Base-by-base conservation (phyloP, 2,329 filamentous ascomycete species). In the Coniochaeta sp. region DNA sequence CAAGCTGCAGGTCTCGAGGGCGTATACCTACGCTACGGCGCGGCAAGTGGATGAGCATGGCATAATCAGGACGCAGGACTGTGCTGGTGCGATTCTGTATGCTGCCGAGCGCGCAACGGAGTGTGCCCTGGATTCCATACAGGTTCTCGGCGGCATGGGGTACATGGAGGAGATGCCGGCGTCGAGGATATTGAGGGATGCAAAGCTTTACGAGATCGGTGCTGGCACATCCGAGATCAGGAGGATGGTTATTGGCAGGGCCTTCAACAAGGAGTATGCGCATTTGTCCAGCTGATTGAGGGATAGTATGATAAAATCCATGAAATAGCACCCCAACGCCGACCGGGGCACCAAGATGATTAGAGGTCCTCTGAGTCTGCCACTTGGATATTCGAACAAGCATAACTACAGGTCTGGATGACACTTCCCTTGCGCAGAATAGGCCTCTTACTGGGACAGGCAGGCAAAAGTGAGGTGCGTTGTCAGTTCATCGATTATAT, bases 91-190 rank as follows among this genome's bases (percentile, higher is more conserved):
- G 2, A 98, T 98, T 64, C 76, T 98, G 65, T 97, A 96, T 74
- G 92, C 93, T 1, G 93, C 92, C 0, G 93, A 98, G 78, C 78
- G 92, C 36, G 93, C 93, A 12, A 96, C 90, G 0, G 91, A 97
- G 75, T 90, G 87, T 62, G 84, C 91, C 0, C 81, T 96, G 32
- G 93, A 97, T 75, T 90, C 89, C 54, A 90, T 98, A 61, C 95
- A 99, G 75, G 81, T 96, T 62, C 83, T 99, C 70, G 95, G 95
- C 19, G 95, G 93, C 0, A 98, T 93, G 85, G 93, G 93, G 3
- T 98, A 98, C 71, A 86, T 96, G 66, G 96, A 97, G 73, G 95
- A 99, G 76, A 91, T 98, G 77, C 88, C 91, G 0, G 93, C 91
- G 0, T 96, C 93, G 24, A 81, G 93, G 64, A 81, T 98, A 65